Percentiles rank a stretch among this genome's conserved stretches.
Conservation (phyloP, 345 rosid species). For the Chamaenerion angustifolium region DNA sequence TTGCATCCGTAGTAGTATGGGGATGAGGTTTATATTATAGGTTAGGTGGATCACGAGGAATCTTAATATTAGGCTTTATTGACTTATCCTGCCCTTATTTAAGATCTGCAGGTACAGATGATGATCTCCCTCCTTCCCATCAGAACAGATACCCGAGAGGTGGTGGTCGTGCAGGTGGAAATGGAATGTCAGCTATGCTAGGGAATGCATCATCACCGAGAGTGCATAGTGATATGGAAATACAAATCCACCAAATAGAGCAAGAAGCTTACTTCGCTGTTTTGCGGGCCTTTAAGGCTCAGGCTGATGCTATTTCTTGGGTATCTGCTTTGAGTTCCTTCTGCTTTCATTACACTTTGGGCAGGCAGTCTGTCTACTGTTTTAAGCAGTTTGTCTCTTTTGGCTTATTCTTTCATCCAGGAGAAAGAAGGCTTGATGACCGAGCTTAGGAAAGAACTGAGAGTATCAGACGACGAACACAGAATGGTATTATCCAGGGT, state of each 20-base stretch:
- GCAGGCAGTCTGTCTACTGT: not conserved
- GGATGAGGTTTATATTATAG: too few species aligned
- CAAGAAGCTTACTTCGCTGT: conserved; percentile 85
- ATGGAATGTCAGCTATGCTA: conserved; percentile 65
- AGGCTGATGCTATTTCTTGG: conserved; percentile 96
- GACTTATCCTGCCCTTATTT: conserved; percentile 5
- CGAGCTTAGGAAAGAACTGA: conserved; percentile 85
- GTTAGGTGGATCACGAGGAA: not conserved
- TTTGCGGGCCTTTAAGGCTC: conserved; percentile 94
- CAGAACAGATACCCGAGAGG: conserved; percentile 78
- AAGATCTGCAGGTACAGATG: conserved; percentile 75
- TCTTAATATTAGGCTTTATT: not conserved
- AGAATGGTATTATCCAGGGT: conserved; percentile 74
- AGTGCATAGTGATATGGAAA: conserved; percentile 74
- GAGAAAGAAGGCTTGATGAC: conserved; percentile 93
- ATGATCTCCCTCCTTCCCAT: conserved; percentile 91
- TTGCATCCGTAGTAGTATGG: too few species aligned
- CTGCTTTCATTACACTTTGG: not conserved
- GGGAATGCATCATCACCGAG: conserved; percentile 53
- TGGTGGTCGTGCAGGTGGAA: conserved; percentile 44
- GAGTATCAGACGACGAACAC: conserved; percentile 96
- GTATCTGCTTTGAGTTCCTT: conserved; percentile 21
- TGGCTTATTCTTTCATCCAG: conserved; percentile 16
- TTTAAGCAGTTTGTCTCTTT: conserved; percentile 2
- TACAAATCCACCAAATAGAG: conserved; percentile 78